A percentile compares a stretch with the other conserved stretches of the same genome.
Evolutionary conservation across 148 eudicot genomes (phyloP).

Genomic region (Suaeda aralocaspica): DNA sequence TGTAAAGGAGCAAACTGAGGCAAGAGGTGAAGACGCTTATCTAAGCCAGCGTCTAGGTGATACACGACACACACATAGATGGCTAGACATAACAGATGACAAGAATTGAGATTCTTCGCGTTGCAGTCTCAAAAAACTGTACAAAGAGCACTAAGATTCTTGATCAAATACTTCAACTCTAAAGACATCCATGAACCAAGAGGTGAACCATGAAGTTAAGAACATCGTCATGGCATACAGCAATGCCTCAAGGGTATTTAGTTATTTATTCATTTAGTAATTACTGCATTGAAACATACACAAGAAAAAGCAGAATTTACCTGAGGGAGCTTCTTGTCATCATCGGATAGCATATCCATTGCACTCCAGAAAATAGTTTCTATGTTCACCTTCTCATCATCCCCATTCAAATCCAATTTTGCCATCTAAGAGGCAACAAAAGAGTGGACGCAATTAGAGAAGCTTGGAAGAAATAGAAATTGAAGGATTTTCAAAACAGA

Average conservation of each 20-base stretch:
- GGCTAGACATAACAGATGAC: too few species aligned
- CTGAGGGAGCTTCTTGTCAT: conserved; percentile 97
- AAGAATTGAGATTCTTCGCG: too few species aligned
- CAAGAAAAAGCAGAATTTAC: conserved; percentile 31
- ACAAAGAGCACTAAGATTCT: neutral
- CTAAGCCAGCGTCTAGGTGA: too few species aligned
- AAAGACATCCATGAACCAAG: neutral
- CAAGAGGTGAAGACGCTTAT: too few species aligned
- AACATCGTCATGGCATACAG: neutral
- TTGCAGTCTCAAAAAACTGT: too few species aligned
- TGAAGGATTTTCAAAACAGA: neutral
- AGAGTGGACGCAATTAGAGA: neutral
- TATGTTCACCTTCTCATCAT: conserved; percentile 80
- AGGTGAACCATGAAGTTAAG: neutral
- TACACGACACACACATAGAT: too few species aligned
- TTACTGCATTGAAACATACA: neutral
- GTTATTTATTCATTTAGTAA: neutral
- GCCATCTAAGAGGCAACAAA: conserved; percentile 66
- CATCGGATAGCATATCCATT: conserved; percentile 97
- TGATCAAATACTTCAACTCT: neutral
- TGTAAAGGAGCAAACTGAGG: too few species aligned
- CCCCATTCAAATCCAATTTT: conserved; percentile 87
- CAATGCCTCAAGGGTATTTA: neutral
- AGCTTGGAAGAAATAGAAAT: neutral
- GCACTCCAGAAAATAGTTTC: conserved; percentile 98